Evolutionary conservation across 495 filamentous ascomycete genomes (phyloP).

Genomic region (Elasticomyces elasticus): DNA sequence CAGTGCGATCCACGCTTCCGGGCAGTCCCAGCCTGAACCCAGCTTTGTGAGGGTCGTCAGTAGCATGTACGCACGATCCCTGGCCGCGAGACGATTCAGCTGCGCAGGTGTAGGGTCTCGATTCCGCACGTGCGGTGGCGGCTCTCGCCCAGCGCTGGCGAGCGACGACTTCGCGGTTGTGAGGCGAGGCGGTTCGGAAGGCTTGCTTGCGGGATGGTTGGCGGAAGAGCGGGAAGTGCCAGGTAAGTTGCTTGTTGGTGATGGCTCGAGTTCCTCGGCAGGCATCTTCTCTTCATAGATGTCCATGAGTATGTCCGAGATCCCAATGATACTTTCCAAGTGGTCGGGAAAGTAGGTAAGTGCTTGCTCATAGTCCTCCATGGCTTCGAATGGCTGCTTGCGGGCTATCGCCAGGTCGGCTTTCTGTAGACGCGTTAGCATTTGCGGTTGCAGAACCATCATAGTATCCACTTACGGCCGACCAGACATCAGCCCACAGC

Average conservation of each 20-base stretch:
- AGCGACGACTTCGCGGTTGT: slow-evolving; percentile 5
- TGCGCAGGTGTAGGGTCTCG: slow-evolving; percentile 44
- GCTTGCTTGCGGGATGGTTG: background rate
- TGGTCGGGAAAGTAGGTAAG: slow-evolving; percentile 66
- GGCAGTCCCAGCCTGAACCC: slow-evolving; percentile 81
- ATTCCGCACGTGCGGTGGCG: slow-evolving; percentile 34
- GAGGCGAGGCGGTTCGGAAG: background rate
- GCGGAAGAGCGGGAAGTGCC: background rate
- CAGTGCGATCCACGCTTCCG: slow-evolving; percentile 88
- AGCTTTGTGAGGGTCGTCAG: slow-evolving; percentile 72
- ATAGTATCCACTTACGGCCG: slow-evolving; percentile 48
- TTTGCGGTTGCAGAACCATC: background rate
- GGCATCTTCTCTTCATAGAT: slow-evolving; percentile 59
- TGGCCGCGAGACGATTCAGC: slow-evolving; percentile 67
- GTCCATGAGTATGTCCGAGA: slow-evolving; percentile 77
- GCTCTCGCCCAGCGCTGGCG: slow-evolving; percentile 4
- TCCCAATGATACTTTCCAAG: slow-evolving; percentile 64
- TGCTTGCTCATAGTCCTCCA: slow-evolving; percentile 67
- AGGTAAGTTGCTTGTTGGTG: background rate
- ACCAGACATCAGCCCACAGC: slow-evolving; percentile 67
- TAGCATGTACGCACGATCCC: slow-evolving; percentile 76
- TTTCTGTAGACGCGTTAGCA: slow-evolving; percentile 41
- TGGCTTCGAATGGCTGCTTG: slow-evolving; percentile 53
- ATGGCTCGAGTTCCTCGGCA: slow-evolving; percentile 29
- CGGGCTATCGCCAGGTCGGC: slow-evolving; percentile 57